Conservation (phyloP, 2,329 filamentous ascomycete genomes). For the Colletotrichum trifolii region DNA sequence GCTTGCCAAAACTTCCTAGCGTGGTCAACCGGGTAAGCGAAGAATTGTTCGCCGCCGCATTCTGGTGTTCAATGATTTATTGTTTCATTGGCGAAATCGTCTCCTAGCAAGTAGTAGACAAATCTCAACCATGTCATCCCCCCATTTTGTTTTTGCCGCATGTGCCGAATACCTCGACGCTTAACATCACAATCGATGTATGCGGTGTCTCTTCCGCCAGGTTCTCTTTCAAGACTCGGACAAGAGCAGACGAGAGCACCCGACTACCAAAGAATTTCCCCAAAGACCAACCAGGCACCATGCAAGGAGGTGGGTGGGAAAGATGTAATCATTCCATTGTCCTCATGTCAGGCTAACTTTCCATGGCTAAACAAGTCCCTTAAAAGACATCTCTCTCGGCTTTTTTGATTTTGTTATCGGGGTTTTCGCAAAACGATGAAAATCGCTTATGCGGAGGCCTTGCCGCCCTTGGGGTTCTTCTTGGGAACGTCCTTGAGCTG, state of each 20-base stretch:
- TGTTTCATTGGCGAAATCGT: constrained; percentile 36
- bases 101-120: constrained; percentile 40
- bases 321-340: constrained; percentile 28
- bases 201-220: constrained; percentile 41
- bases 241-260: neutral
- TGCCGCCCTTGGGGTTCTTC: constrained; percentile 60
- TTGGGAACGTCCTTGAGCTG: constrained; percentile 65
- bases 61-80: constrained; percentile 36
- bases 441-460: constrained; percentile 48
- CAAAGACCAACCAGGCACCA: constrained; percentile 25
- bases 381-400: constrained; percentile 23
- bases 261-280: neutral
- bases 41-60: neutral
- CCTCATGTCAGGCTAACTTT: constrained; percentile 26
- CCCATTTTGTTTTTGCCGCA: constrained; percentile 55
- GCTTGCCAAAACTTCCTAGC: too few relatives aligned
- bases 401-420: constrained; percentile 17
- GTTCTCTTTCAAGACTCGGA: constrained; percentile 8
- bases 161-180: constrained; percentile 61
- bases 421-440: too few relatives aligned
- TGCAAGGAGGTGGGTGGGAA: constrained; percentile 2
- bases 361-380: constrained; percentile 29
- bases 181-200: constrained; percentile 51
- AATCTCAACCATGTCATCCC: neutral
- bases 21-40: too few relatives aligned